A percentile compares a stretch with the other conserved stretches of the same genome.
Evolutionary conservation across 208 protist genomes (phyloP).

Genomic region (Wallacemonas collosoma): DNA sequence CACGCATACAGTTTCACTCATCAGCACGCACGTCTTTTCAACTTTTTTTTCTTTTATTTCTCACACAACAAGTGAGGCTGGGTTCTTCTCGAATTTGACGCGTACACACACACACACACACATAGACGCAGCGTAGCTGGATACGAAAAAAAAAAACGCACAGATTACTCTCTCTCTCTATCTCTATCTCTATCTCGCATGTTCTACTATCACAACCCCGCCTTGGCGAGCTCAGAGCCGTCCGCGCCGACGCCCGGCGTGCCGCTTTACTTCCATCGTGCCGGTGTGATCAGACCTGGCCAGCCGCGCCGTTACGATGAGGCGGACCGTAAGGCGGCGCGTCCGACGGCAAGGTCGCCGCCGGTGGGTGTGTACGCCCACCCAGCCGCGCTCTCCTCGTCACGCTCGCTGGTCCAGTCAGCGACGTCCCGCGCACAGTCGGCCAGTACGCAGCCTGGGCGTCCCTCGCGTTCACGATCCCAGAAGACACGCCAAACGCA

Average conservation of each 20-base stretch:
- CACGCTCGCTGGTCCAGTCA: no score
- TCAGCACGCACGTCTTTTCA: not conserved
- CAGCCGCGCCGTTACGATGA: not conserved
- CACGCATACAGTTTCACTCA: conserved; percentile 3
- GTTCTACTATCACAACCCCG: conserved; percentile 17
- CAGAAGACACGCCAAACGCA: no score
- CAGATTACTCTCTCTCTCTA: not conserved
- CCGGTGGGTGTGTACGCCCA: no score
- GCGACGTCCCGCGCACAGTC: no score
- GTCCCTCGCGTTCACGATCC: no score
- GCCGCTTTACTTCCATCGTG: conserved; percentile 11
- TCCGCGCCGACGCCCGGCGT: not conserved
- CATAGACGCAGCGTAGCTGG: not conserved
- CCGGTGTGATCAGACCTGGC: not conserved
- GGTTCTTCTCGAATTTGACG: not conserved
- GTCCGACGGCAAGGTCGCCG: no score
- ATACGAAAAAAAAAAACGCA: no score
- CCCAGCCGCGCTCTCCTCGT: no score
- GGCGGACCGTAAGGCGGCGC: not conserved
- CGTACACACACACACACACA: conserved; percentile 8
- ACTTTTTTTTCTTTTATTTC: not conserved
- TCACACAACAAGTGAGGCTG: no score
- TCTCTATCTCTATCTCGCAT: conserved; percentile 15
- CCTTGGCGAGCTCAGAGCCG: not conserved
- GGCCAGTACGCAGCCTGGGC: no score